These are phyloP conservation scores for Penicillium daleae DNA, from an alignment of 495 filamentous ascomycete genomes.

Conservation along the genomic window DNA sequence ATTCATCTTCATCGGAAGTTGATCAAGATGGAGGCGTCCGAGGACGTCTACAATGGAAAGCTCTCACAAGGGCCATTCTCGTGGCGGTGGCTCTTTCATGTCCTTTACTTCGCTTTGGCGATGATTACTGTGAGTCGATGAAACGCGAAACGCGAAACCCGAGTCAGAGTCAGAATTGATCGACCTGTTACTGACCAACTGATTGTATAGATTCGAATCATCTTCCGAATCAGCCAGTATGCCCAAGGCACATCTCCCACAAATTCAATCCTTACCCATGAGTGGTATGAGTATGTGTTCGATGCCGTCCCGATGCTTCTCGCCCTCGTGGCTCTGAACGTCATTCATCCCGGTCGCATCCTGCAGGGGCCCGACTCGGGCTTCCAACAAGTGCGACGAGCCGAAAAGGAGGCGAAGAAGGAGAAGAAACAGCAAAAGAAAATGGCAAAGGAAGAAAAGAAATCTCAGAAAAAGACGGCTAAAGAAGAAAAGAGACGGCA, in stretches of 20 bases:
- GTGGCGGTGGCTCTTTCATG: slow-evolving; percentile 51
- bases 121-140: slow-evolving; percentile 57
- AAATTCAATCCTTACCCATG: slow-evolving; percentile 54
- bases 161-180: background rate
- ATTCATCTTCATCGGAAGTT: slow-evolving; percentile 51
- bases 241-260: slow-evolving; percentile 36
- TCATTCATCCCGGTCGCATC: slow-evolving; percentile 57
- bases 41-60: slow-evolving; percentile 9
- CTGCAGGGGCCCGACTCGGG: slow-evolving; percentile 47
- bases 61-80: slow-evolving; percentile 19
- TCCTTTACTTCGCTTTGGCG: slow-evolving; percentile 52
- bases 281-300: slow-evolving; percentile 57
- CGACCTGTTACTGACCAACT: slow-evolving; percentile 25
- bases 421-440: slow-evolving; percentile 22
- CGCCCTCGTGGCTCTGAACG: slow-evolving; percentile 47
- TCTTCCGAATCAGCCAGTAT: slow-evolving; percentile 63
- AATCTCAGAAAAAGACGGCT: slow-evolving; percentile 4
- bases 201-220: slow-evolving; percentile 37
- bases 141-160: background rate
- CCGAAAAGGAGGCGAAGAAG: slow-evolving; percentile 12
- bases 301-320: slow-evolving; percentile 63
- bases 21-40: slow-evolving; percentile 44
- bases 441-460: slow-evolving; percentile 14
- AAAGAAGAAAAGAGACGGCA: slow-evolving; percentile 12
- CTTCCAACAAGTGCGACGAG: background rate